Evolutionary conservation across 805 yeast species (phyloP).

Genomic region (Pichia sporocuriosa): DNA sequence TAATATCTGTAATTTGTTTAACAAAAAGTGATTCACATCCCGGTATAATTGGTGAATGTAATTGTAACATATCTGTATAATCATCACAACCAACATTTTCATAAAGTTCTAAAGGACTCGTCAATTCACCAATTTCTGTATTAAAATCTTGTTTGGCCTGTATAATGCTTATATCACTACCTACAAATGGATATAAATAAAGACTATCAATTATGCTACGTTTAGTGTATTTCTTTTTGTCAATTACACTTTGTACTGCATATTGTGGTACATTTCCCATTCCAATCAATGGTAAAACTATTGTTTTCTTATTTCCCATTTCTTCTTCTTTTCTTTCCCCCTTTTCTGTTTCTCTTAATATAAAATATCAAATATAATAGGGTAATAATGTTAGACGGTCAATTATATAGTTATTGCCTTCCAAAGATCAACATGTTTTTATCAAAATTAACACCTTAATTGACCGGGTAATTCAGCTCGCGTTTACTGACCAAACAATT

Average conservation of each 20-base stretch:
- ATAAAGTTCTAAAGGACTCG: constrained; percentile 9
- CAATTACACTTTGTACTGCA: constrained; percentile 27
- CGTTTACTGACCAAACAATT: no score
- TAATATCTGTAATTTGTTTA: constrained; percentile 6
- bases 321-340: background rate
- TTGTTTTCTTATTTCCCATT: constrained; percentile 21
- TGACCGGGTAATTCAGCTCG: no score
- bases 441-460: no score
- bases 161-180: constrained; percentile 25
- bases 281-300: constrained; percentile 76
- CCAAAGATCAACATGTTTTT: no score
- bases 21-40: constrained; percentile 13
- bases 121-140: background rate
- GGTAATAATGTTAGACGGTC: no score
- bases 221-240: background rate
- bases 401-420: no score
- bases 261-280: constrained; percentile 87
- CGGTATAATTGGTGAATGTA: constrained; percentile 14
- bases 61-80: constrained; percentile 9
- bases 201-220: constrained; percentile 45
- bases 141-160: background rate
- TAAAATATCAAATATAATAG: no score
- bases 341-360: background rate
- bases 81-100: background rate
- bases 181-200: constrained; percentile 72